These are phyloP conservation scores for Yamadazyma songkhlaensis DNA, from an alignment of 1,139 yeast genomes.

Conservation along the genomic window DNA sequence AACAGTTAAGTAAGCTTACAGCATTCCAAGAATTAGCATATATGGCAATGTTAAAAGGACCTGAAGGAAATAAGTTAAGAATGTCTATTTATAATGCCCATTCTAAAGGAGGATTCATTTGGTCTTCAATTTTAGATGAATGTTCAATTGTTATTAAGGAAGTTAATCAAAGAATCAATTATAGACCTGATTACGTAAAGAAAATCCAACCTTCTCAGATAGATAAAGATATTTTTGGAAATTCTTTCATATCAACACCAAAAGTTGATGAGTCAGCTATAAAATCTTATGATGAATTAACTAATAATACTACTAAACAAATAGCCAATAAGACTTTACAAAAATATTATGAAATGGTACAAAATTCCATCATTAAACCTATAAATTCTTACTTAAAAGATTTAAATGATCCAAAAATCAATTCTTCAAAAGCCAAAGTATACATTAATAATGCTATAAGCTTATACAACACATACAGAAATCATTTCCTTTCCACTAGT, in stretches of 20 bases:
- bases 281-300: conserved; percentile 13
- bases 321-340: background rate
- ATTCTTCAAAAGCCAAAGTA: conserved; percentile 7
- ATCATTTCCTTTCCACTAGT: conserved; percentile 25
- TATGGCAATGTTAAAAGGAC: conserved; percentile 48
- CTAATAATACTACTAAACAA: conserved; percentile 4
- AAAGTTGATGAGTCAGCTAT: conserved; percentile 5
- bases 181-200: conserved; percentile 32
- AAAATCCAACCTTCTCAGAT: conserved; percentile 18
- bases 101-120: conserved; percentile 43
- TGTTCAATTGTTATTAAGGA: conserved; percentile 53
- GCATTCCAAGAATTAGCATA: conserved; percentile 77
- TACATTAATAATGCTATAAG: conserved; percentile 6
- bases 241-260: conserved; percentile 18
- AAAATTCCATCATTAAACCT: conserved; percentile 8
- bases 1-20: conserved; percentile 59
- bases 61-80: conserved; percentile 45
- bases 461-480: conserved; percentile 13
- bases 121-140: conserved; percentile 61
- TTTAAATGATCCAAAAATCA: conserved; percentile 4
- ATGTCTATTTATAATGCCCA: conserved; percentile 52
- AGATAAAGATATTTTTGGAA: conserved; percentile 31
- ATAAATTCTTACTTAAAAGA: conserved; percentile 3
- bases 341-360: conserved; percentile 5
- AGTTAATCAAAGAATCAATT: conserved; percentile 41